Percentiles rank a stretch among this genome's conserved stretches.
Evolutionary conservation across 345 rosid genomes (phyloP).

Genomic region (Brassica juncea): DNA sequence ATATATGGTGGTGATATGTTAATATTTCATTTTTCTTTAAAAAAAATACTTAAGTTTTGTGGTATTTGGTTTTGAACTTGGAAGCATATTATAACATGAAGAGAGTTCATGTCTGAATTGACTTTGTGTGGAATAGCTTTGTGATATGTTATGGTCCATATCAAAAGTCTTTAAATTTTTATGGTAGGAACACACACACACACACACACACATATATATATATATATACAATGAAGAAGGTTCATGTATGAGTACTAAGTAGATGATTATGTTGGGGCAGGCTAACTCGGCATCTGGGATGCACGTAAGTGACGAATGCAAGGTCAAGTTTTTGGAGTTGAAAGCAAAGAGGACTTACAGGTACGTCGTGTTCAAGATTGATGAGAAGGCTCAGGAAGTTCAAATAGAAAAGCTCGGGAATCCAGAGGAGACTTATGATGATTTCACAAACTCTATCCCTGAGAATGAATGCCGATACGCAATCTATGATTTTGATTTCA

Average conservation of each 20-base stretch:
- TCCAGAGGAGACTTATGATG: conserved; percentile 57
- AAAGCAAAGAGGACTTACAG: conserved; percentile 67
- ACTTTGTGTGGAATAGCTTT: background rate
- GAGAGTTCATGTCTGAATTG: background rate
- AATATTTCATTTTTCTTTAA: background rate
- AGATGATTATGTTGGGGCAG: conserved; percentile 33
- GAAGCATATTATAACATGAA: background rate
- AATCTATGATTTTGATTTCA: conserved; percentile 71
- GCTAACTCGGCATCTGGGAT: conserved; percentile 77
- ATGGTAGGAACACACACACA: too few relatives aligned
- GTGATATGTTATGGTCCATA: conserved; percentile 5
- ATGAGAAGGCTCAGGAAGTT: conserved; percentile 60
- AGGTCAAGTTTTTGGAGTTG: conserved; percentile 62
- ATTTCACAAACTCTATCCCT: conserved; percentile 54
- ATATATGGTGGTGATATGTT: conserved; percentile 3
- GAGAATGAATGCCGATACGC: conserved; percentile 71
- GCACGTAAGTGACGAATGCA: conserved; percentile 75
- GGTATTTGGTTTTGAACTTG: background rate
- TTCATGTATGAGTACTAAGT: background rate
- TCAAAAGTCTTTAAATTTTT: too few relatives aligned
- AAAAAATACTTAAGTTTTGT: background rate
- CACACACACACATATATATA: too few relatives aligned
- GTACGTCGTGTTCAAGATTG: conserved; percentile 75
- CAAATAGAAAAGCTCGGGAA: conserved; percentile 59
- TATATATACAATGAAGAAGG: too few relatives aligned